phyloP scores from a whole-genome alignment of 1,139 yeast species.

The Geotrichum restrictum region DNA sequence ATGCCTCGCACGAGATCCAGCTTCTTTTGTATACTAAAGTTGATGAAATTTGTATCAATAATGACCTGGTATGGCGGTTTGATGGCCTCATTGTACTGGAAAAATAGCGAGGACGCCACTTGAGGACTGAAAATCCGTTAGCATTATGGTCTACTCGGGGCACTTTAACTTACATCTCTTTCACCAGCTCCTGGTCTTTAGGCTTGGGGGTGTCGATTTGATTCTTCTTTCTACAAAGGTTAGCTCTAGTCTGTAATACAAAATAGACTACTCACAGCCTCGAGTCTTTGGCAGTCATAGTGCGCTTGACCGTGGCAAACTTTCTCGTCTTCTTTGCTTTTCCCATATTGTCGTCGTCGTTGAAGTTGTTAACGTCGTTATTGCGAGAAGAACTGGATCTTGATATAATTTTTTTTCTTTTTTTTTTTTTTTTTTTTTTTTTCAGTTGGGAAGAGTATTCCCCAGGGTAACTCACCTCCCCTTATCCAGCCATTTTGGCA shows the following conservation, averaged over 20 bases:
- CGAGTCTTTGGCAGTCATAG: constrained; percentile 68
- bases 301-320: constrained; percentile 87
- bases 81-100: constrained; percentile 89
- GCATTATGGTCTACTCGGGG: neutral
- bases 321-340: constrained; percentile 95
- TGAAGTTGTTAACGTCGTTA: neutral
- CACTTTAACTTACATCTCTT: constrained; percentile 46
- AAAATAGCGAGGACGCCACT: constrained; percentile 90
- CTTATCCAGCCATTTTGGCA: neutral
- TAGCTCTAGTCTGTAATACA: neutral
- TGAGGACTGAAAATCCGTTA: constrained; percentile 55
- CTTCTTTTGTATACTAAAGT: constrained; percentile 91
- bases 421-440: too few species aligned
- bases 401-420: constrained; percentile 8
- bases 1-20: constrained; percentile 88
- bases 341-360: constrained; percentile 57
- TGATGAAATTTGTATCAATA: constrained; percentile 93
- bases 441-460: constrained; percentile 1
- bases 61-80: constrained; percentile 95
- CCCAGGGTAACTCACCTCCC: constrained; percentile 11
- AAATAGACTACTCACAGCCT: constrained; percentile 44
- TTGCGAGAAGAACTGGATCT: neutral
- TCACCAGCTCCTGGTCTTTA: constrained; percentile 75
- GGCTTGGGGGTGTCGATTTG: constrained; percentile 37
- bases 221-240: constrained; percentile 38